These are phyloP conservation scores for Oidiodendron maius DNA, from an alignment of 495 filamentous ascomycete genomes.

Conservation along the genomic window DNA sequence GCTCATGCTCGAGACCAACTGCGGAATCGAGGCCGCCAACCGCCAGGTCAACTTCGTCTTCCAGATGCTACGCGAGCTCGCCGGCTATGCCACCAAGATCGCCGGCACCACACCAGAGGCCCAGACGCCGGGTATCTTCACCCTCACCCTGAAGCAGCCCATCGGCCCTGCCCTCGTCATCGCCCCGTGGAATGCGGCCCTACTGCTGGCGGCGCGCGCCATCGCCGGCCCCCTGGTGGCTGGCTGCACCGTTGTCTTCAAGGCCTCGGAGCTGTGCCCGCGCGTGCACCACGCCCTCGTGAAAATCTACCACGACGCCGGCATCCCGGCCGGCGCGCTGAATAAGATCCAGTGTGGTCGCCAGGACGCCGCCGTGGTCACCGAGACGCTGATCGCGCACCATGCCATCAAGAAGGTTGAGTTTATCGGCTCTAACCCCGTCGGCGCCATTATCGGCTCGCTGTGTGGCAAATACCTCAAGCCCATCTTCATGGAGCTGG, in stretches of 20 bases:
- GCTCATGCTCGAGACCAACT: background rate
- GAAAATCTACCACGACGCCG: background rate
- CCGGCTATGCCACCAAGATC: background rate
- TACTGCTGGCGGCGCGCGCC: constrained; percentile 25
- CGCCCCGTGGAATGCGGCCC: background rate
- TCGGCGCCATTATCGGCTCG: constrained; percentile 49
- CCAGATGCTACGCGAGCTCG: background rate
- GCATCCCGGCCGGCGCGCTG: background rate
- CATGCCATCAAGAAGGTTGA: background rate
- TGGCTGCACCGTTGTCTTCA: constrained; percentile 70
- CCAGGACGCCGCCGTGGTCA: background rate
- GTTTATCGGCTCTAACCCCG: background rate
- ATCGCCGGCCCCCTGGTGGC: constrained; percentile 69
- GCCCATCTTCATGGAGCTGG: constrained; percentile 58
- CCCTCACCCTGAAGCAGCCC: background rate
- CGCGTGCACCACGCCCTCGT: background rate
- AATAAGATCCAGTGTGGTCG: background rate
- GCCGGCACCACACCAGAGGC: background rate
- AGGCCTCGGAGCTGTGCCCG: constrained; percentile 20
- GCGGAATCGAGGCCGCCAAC: background rate
- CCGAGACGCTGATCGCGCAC: background rate
- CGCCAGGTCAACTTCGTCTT: background rate
- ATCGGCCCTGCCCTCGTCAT: background rate
- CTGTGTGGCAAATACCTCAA: constrained; percentile 56
- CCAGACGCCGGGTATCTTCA: background rate